Conservation (phyloP, 192 early-diverging fungal species). For the Dispira simplex region DNA sequence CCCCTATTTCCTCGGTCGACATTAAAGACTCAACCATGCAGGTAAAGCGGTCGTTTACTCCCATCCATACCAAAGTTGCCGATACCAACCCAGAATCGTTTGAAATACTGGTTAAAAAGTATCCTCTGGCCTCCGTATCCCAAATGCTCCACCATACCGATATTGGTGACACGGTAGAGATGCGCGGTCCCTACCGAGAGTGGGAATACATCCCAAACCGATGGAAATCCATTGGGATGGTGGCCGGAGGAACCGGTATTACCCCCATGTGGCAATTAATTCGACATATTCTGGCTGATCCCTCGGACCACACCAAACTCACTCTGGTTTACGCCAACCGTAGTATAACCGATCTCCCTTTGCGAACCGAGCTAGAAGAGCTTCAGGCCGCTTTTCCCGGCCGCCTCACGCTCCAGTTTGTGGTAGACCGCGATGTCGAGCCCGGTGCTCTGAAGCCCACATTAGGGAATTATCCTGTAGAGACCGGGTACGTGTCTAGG, state of each 20-base stretch:
- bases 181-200: slow-evolving; percentile 65
- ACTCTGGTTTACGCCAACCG: slow-evolving; percentile 57
- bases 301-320: slow-evolving; percentile 51
- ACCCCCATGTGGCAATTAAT: slow-evolving; percentile 61
- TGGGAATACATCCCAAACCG: slow-evolving; percentile 42
- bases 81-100: background rate
- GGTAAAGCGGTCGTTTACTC: slow-evolving; percentile 8
- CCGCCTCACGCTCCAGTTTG: background rate
- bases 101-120: slow-evolving; percentile 3
- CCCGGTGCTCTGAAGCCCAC: background rate
- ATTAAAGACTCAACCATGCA: slow-evolving; percentile 8
- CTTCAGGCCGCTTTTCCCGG: background rate
- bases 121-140: slow-evolving; percentile 7
- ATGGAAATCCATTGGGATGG: slow-evolving; percentile 41
- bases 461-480: background rate
- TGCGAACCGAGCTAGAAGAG: slow-evolving; percentile 13
- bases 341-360: slow-evolving; percentile 48
- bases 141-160: slow-evolving; percentile 2
- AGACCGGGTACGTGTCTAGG: background rate
- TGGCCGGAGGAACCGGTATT: slow-evolving; percentile 66
- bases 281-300: slow-evolving; percentile 38
- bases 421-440: background rate
- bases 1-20: slow-evolving; percentile 1
- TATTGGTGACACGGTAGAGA: slow-evolving; percentile 17
- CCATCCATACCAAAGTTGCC: background rate